Evolutionary conservation across 148 eudicot species (phyloP).

Genomic region (Rhododendron kiyosumense): DNA sequence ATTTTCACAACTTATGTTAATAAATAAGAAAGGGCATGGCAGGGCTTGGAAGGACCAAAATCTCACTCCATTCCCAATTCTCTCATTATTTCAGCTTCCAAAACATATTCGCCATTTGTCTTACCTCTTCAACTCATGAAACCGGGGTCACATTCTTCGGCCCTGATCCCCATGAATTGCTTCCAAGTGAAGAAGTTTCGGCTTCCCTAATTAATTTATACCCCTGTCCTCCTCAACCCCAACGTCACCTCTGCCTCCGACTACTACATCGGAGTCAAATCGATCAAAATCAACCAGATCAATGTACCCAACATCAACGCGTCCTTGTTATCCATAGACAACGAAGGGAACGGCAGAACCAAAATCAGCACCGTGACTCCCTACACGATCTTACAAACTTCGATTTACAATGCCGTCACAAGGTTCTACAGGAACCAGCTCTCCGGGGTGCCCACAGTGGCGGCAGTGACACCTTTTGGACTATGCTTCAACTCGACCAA

Average conservation of each 20-base stretch:
- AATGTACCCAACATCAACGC: slow-evolving; percentile 13
- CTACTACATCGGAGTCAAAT: slow-evolving; percentile 30
- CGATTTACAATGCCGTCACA: slow-evolving; percentile 26
- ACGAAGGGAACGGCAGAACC: slow-evolving; percentile 32
- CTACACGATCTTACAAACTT: slow-evolving; percentile 31
- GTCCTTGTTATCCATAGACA: slow-evolving; percentile 21
- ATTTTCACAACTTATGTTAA: too few species aligned
- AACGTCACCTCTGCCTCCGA: slow-evolving; percentile 6
- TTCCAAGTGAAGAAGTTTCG: neutral
- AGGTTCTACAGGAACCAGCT: slow-evolving; percentile 14
- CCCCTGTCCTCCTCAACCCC: slow-evolving; percentile 32
- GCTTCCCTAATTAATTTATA: slow-evolving; percentile 29
- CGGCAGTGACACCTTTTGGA: slow-evolving; percentile 30
- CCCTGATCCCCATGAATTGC: slow-evolving; percentile 34
- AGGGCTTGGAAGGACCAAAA: slow-evolving; percentile 31
- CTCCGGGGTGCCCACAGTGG: slow-evolving; percentile 12
- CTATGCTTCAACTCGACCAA: slow-evolving; percentile 21
- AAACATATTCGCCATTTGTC: slow-evolving; percentile 34
- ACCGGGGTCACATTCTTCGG: slow-evolving; percentile 43
- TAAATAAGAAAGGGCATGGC: slow-evolving; percentile 18
- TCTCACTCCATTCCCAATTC: slow-evolving; percentile 33
- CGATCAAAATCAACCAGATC: slow-evolving; percentile 23
- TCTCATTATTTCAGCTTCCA: slow-evolving; percentile 17
- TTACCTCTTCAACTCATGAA: slow-evolving; percentile 10
- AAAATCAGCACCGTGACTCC: slow-evolving; percentile 46